Evolutionary conservation across 1,139 yeast genomes (phyloP), one percentile per base, ranked within the genome.

Genomic region (Spathaspora sp.): DNA sequence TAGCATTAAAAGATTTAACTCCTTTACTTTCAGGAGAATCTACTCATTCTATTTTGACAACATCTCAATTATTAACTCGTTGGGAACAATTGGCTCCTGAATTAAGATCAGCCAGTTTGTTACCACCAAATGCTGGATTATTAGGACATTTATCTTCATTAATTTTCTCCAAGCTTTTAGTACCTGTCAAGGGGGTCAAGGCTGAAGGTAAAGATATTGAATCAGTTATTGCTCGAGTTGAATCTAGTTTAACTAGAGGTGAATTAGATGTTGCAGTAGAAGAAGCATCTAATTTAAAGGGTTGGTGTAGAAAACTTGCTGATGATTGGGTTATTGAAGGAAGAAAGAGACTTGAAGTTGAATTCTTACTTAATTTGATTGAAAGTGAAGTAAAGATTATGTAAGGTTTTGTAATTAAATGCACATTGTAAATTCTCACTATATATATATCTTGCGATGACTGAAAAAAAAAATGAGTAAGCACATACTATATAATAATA

Each of bases 41-140:
- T n/a, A 68, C 75, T 29, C 76, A 77, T 48, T 86, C 90, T 9
- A 76, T 86, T 40, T 72, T 84, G 52, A 74, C 82, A 11, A 75
- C 70, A 48, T 61, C 90, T n/a, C 93, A 93, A 60, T 77, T 90
- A 56, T 70, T 80, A 55, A 65, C 81, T 43, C 80, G 90, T 64
- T 86, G 93, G 86, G 82, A 83, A 55, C 72, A 84, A 49, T 76
- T 93, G 51, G 84, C 81, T 17, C 96, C 96, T 16, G 96, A 91
- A 67, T 81, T 93, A 61, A 84, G 96, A 66, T 82, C 90, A 25
- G 93, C 96, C 8, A 84, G 97, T 10, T 70, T 90, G 56, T 78
- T 89, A 52, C 98, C 98, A 44, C 96, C 95, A 57, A 88, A 91
- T 63, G 96, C 99, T 27, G 99, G 99, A 59, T 80, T 93, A 49